Percentiles rank a stretch among this genome's conserved stretches.
Evolutionary conservation across 2,329 filamentous ascomycete genomes (phyloP).

Genomic region (Fusarium nanum): DNA sequence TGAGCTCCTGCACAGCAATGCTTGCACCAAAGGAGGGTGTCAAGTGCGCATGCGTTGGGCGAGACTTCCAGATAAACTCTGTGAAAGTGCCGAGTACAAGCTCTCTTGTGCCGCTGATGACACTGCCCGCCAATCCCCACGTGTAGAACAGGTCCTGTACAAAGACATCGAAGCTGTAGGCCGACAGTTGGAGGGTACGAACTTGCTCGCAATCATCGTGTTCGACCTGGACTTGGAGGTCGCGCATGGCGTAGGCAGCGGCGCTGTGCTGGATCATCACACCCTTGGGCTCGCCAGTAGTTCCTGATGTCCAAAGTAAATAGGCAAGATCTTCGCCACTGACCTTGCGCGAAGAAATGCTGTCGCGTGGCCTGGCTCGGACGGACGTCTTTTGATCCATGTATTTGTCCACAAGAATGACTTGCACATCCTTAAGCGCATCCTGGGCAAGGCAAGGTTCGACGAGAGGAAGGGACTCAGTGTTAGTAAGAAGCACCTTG

Average conservation of each 20-base stretch:
- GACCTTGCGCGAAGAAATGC: not conserved
- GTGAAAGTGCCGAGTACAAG: slow-evolving; percentile 21
- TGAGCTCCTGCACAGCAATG: slow-evolving; percentile 21
- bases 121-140: slow-evolving; percentile 10
- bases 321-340: slow-evolving; percentile 9
- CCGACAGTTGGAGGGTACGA: slow-evolving; percentile 13
- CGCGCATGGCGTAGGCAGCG: slow-evolving; percentile 19
- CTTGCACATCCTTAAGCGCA: not conserved
- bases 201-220: slow-evolving; percentile 22
- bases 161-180: slow-evolving; percentile 34
- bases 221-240: slow-evolving; percentile 25
- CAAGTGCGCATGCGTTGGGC: slow-evolving; percentile 21
- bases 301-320: slow-evolving; percentile 27
- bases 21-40: slow-evolving; percentile 29
- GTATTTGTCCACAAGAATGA: slow-evolving; percentile 26
- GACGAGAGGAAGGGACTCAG: not conserved
- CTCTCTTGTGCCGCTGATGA: slow-evolving; percentile 23
- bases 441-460: slow-evolving; percentile 16
- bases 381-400: not conserved
- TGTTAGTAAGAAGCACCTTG: slow-evolving; percentile 12
- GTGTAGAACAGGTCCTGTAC: slow-evolving; percentile 30
- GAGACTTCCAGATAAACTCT: slow-evolving; percentile 29
- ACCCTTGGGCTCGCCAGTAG: slow-evolving; percentile 24
- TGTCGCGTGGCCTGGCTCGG: not conserved
- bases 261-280: slow-evolving; percentile 32